These are phyloP conservation scores for Coemansia sp. DNA, from an alignment of 192 early-diverging fungal species.

Conservation along the genomic window DNA sequence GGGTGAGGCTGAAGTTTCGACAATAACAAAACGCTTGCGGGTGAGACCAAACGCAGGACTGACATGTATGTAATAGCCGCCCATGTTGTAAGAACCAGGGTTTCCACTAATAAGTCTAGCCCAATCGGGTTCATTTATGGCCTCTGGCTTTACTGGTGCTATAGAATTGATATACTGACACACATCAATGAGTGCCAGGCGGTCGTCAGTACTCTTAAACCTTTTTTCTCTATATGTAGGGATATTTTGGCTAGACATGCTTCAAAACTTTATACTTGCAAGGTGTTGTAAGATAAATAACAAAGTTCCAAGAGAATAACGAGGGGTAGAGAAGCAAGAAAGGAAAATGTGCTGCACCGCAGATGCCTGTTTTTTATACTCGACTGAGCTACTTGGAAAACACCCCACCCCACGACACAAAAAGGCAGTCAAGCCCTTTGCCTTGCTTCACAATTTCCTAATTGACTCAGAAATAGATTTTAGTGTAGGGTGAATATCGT, in stretches of 20 bases:
- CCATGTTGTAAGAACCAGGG: neutral
- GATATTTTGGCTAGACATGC: neutral
- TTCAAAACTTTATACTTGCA: neutral
- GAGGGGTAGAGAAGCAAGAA: neutral
- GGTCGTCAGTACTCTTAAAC: neutral
- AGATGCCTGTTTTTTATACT: too few species aligned
- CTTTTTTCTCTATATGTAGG: neutral
- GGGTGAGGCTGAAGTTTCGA: neutral
- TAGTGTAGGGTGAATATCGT: too few species aligned
- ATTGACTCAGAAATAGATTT: too few species aligned
- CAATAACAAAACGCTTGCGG: neutral
- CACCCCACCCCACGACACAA: too few species aligned
- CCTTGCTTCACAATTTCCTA: neutral
- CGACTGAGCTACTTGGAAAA: too few species aligned
- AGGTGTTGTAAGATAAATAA: neutral
- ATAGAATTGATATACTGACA: neutral
- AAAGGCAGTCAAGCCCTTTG: neutral
- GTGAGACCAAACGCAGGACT: too few species aligned
- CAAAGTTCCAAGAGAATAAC: neutral
- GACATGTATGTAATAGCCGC: neutral
- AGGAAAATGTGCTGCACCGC: neutral
- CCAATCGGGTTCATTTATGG: neutral
- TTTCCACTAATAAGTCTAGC: neutral
- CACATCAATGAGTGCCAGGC: neutral
- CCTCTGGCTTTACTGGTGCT: neutral